These are phyloP conservation scores for Cylindricascospora bacillispora DNA, from an alignment of 1,139 yeast species.

Conservation along the genomic window DNA sequence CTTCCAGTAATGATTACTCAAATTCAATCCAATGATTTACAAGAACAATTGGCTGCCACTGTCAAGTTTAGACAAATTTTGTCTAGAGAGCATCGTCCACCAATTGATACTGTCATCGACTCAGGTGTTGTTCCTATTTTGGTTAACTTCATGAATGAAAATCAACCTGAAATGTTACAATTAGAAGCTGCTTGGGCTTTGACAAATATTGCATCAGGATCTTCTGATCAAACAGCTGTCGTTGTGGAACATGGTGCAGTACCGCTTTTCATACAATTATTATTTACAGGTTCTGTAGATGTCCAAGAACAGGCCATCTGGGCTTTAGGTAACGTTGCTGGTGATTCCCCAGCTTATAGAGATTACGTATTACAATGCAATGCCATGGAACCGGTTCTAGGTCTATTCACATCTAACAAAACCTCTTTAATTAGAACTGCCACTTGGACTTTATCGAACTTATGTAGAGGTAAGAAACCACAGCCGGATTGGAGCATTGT, in stretches of 20 bases:
- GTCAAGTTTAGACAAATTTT: slow-evolving; percentile 86
- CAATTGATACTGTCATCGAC: slow-evolving; percentile 84
- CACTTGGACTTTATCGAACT: slow-evolving; percentile 93
- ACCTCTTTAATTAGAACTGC: slow-evolving; percentile 90
- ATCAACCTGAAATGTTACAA: slow-evolving; percentile 77
- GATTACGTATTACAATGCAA: slow-evolving; percentile 75
- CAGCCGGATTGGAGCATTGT: slow-evolving; percentile 92
- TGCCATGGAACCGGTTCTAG: slow-evolving; percentile 82
- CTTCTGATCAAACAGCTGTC: slow-evolving; percentile 74
- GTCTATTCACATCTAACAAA: slow-evolving; percentile 66
- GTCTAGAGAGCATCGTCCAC: slow-evolving; percentile 95
- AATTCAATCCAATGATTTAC: slow-evolving; percentile 65
- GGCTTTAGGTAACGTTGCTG: slow-evolving; percentile 99
- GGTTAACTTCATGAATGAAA: slow-evolving; percentile 71
- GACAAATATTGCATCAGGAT: slow-evolving; percentile 95
- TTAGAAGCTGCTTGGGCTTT: slow-evolving; percentile 99
- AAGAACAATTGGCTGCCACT: slow-evolving; percentile 77
- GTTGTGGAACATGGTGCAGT: slow-evolving; percentile 93
- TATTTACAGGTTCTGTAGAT: slow-evolving; percentile 71
- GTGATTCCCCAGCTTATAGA: slow-evolving; percentile 83
- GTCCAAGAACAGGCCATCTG: slow-evolving; percentile 98
- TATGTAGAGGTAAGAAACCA: slow-evolving; percentile 93
- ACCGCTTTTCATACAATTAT: slow-evolving; percentile 74
- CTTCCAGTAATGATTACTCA: slow-evolving; percentile 78
- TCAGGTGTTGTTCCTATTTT: slow-evolving; percentile 87